Percentiles rank a stretch among this genome's conserved stretches.
Conservation (phyloP, 1,139 yeast genomes). For the Hyphopichia buzzinii region DNA sequence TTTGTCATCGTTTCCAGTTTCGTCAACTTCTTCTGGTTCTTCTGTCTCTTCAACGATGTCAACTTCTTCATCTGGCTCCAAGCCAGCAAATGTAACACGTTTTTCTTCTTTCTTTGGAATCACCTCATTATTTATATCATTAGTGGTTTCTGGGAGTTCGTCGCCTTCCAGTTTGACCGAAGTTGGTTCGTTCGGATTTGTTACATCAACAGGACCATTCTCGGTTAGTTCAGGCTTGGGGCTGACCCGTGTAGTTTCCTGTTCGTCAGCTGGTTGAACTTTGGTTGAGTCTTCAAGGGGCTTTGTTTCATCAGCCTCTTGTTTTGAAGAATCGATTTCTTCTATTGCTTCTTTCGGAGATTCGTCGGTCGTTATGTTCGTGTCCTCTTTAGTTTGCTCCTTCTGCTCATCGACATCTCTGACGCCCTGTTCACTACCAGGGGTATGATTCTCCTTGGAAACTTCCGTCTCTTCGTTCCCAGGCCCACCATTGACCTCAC, state of each 20-base stretch:
- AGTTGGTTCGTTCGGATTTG: neutral
- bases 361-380: neutral
- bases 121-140: too few species aligned
- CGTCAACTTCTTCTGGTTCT: slow-evolving; percentile 9
- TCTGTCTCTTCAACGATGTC: slow-evolving; percentile 6
- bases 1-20: slow-evolving; percentile 9
- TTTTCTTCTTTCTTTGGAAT: slow-evolving; percentile 13
- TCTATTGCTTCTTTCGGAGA: too few species aligned
- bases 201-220: slow-evolving; percentile 2
- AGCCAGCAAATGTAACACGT: slow-evolving; percentile 29
- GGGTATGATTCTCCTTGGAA: too few species aligned
- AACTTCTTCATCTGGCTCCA: slow-evolving; percentile 3
- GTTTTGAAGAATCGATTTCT: too few species aligned
- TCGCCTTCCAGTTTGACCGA: neutral
- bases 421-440: slow-evolving; percentile 1
- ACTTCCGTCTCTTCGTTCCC: too few species aligned
- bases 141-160: slow-evolving; percentile 5
- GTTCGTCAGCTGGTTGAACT: too few species aligned
- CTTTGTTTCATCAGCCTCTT: too few species aligned
- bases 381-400: slow-evolving; percentile 7
- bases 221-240: slow-evolving; percentile 2
- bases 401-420: slow-evolving; percentile 2
- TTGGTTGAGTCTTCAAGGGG: too few species aligned
- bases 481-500: slow-evolving; percentile 3
- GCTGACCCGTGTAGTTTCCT: too few species aligned